phyloP scores from a whole-genome alignment of 2,329 filamentous ascomycete species.

The Botrytis fragariae region DNA sequence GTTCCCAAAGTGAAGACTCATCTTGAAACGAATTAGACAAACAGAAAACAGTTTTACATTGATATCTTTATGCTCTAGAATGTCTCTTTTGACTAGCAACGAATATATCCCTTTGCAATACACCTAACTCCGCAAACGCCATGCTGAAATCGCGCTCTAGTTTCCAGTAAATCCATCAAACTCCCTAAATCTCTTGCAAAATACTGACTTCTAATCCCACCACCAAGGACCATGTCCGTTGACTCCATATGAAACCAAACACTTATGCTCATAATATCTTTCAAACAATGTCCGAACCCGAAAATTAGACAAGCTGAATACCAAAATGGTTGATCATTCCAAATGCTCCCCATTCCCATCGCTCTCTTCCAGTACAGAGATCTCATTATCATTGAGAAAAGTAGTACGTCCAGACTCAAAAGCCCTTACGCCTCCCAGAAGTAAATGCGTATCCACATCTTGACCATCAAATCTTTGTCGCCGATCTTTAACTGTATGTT shows the following conservation, averaged over 20 bases:
- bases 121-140: neutral
- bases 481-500: neutral
- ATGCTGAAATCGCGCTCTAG: neutral
- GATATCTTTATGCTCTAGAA: neutral
- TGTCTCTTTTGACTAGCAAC: neutral
- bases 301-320: neutral
- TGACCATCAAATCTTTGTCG: neutral
- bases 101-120: neutral
- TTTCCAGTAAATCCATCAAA: neutral
- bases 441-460: neutral
- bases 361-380: neutral
- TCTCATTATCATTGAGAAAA: neutral
- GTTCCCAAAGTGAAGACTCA: neutral
- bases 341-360: accelerated
- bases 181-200: neutral
- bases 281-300: neutral
- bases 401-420: neutral
- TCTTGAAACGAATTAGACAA: neutral
- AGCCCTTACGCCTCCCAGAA: neutral
- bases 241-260: neutral
- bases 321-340: neutral
- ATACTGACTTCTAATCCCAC: neutral
- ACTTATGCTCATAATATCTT: neutral
- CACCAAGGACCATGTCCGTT: neutral
- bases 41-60: accelerated